Evolutionary conservation across 2,329 filamentous ascomycete genomes (phyloP), one percentile per base, ranked within the genome.

Genomic region (Aphanoascus verrucosus): DNA sequence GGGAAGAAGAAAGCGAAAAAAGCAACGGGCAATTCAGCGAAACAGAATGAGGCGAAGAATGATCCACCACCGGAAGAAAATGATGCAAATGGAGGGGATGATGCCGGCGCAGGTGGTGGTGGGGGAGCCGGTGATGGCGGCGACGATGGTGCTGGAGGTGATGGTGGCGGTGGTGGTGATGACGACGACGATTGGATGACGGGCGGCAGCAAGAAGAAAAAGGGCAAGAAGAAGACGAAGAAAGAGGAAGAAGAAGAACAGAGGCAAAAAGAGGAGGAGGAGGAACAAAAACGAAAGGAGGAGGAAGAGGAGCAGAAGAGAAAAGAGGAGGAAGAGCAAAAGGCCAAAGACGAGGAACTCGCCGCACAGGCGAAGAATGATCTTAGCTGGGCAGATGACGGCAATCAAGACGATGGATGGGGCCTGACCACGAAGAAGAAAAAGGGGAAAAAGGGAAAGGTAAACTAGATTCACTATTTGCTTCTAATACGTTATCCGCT

Each of bases 401-500:
- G 59, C 3, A 65, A 62, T 50, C 69, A 67, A 31, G 67, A 67
- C 12, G 70, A 72, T 53, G 67, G 66, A 4, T 83, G 77, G 75
- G 74, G 19, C 11, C 12, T 23, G 12, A 31, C 53, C 17, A 28
- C 11, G 8, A 45, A 42, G 56, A 80, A 80, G 63, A 82, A 81
- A 64, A 80, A 71, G 58, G 74, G 73, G 58, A 79, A 78, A 58
- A 79, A 77, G 67, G 77, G 49, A 40, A 59, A 59, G 54, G 57
- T 55, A 47, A 46, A 48, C 48, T 28, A 32, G 12, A 41, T 17
- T 19, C n/a, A n/a, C n/a, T n/a, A n/a, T n/a, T n/a, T n/a, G n/a
- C n/a, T n/a, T n/a, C n/a, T 14, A 1, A 28, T 28, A 28, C 23
- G 23, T n/a, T 17, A 51, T 53, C 55, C 15, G 50, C 38, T 40